Conservation (phyloP, 83 land plant genomes). For the Picea mariana region DNA sequence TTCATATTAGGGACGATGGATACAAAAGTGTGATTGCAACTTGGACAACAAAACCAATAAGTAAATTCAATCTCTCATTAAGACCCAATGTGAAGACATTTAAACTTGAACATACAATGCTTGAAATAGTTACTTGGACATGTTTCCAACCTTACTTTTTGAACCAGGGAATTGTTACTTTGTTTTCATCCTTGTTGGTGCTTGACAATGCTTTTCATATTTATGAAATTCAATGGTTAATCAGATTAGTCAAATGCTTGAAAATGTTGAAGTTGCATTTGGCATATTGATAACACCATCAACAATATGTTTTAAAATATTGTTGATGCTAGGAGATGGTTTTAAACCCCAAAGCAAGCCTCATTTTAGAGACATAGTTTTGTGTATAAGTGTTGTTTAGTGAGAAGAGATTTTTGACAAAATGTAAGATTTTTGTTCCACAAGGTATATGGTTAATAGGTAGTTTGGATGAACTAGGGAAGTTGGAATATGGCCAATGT, state of each 20-base stretch:
- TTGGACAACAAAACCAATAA: constrained; percentile 44
- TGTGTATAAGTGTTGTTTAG: constrained; percentile 62
- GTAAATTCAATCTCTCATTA: constrained; percentile 40
- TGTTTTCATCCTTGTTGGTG: constrained; percentile 64
- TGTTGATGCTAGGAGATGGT: constrained; percentile 73
- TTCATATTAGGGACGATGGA: constrained; percentile 84
- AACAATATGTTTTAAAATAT: constrained; percentile 1
- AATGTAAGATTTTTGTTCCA: constrained; percentile 75
- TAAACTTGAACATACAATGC: constrained; percentile 39
- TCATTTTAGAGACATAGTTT: constrained; percentile 66
- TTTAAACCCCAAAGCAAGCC: constrained; percentile 77
- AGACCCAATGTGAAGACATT: constrained; percentile 81
- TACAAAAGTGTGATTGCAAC: constrained; percentile 81
- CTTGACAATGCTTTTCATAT: constrained; percentile 48
- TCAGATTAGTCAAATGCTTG: constrained; percentile 48
- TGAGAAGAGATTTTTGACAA: constrained; percentile 55
- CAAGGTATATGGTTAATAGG: constrained; percentile 87
- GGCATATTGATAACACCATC: constrained; percentile 56
- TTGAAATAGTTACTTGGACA: constrained; percentile 74
- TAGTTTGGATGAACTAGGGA: constrained; percentile 76
- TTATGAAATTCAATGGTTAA: constrained; percentile 64
- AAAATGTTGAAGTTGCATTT: constrained; percentile 54
- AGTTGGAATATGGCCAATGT: constrained; percentile 78
- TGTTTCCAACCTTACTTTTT: constrained; percentile 70
- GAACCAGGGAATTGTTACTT: constrained; percentile 69